Percentiles rank a stretch among this genome's conserved stretches.
phyloP scores from a whole-genome alignment of 306 rosid genomes.

The Prinsepia uniflora region DNA sequence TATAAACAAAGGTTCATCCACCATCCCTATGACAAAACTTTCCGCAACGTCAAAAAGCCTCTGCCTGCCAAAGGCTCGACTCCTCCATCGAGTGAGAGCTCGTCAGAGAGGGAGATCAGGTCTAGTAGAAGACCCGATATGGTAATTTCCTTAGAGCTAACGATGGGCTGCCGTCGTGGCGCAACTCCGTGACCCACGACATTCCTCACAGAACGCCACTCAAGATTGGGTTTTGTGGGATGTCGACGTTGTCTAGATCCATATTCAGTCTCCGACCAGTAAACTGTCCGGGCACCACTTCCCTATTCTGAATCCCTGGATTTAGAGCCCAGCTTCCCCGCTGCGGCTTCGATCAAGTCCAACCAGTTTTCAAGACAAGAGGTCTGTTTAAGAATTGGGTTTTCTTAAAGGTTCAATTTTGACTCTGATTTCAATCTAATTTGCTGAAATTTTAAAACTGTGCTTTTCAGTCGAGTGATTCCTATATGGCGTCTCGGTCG shows the following conservation, averaged over 20 bases:
- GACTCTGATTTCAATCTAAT: not conserved
- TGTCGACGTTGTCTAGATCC: no score
- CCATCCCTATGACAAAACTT: not conserved
- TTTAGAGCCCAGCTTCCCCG: conserved; percentile 39
- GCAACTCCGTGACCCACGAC: conserved; percentile 84
- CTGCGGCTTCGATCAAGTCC: conserved; percentile 34
- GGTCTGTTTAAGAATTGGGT: conserved; percentile 35
- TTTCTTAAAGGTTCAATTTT: not conserved
- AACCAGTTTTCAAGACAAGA: conserved; percentile 38
- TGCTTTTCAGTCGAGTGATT: conserved; percentile 65
- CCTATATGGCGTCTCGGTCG: conserved; percentile 36
- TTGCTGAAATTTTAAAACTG: not conserved
- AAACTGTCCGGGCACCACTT: conserved; percentile 36
- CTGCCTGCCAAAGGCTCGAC: no score
- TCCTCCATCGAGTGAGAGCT: no score
- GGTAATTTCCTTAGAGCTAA: conserved; percentile 80
- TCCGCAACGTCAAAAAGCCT: not conserved
- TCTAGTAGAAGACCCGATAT: conserved; percentile 64
- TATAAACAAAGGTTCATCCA: not conserved
- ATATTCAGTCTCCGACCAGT: no score
- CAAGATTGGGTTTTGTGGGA: no score
- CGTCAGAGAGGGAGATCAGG: conserved; percentile 46
- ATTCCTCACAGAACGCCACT: conserved; percentile 58
- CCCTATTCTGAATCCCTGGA: conserved; percentile 62
- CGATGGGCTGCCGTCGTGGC: conserved; percentile 87